Evolutionary conservation across 768 basidiomycete genomes (phyloP).

Genomic region (Leccinum boreale): DNA sequence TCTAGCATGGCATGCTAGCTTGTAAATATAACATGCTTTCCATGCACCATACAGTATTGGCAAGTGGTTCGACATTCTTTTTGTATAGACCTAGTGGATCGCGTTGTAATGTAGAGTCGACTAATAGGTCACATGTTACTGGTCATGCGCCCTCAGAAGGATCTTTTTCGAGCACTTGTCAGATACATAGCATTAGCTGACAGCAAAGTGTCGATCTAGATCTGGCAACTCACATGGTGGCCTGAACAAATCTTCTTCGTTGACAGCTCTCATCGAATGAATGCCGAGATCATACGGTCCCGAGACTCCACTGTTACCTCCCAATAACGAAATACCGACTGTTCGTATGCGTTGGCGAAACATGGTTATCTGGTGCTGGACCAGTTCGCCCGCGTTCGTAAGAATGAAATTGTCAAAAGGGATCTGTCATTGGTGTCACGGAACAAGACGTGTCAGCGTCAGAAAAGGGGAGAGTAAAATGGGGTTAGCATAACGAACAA

Average conservation of each 20-base stretch:
- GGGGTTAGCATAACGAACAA: constrained; percentile 47
- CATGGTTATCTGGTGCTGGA: constrained; percentile 72
- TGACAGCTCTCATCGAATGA: constrained; percentile 78
- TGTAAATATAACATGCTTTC: constrained; percentile 27
- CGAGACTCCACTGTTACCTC: constrained; percentile 71
- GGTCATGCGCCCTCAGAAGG: constrained; percentile 22
- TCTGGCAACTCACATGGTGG: constrained; percentile 26
- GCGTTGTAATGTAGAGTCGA: background rate
- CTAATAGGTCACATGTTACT: background rate
- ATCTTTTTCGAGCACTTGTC: constrained; percentile 25
- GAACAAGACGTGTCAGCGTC: background rate
- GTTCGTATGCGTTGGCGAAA: constrained; percentile 70
- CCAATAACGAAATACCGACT: constrained; percentile 84
- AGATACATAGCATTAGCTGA: background rate
- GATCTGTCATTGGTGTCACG: constrained; percentile 46
- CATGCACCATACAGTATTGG: background rate
- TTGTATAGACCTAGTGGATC: constrained; percentile 1
- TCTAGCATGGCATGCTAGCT: constrained; percentile 7
- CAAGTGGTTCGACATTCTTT: background rate
- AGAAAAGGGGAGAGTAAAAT: background rate
- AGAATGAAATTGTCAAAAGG: constrained; percentile 75
- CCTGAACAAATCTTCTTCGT: constrained; percentile 57
- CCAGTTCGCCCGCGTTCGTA: constrained; percentile 70
- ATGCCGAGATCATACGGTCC: constrained; percentile 83
- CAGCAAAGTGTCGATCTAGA: background rate